Base-by-base conservation (phyloP, 2,329 filamentous ascomycete species). In the Falciphora oryzae region DNA sequence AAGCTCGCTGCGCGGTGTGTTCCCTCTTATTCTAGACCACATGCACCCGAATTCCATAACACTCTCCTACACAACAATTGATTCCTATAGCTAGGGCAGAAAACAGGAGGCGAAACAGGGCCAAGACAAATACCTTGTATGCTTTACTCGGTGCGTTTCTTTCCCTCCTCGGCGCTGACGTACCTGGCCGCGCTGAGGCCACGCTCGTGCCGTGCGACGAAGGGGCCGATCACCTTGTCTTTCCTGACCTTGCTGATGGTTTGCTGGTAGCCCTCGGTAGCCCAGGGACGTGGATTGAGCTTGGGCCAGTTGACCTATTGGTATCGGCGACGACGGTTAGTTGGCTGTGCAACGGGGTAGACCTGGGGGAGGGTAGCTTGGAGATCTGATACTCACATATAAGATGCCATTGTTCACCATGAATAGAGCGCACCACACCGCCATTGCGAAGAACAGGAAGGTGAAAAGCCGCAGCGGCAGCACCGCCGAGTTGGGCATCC, bases 221-320 rank as follows among this genome's bases (percentile, higher is more conserved):
- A 85, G 18, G 85, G 79, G 3, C 95, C 95, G 61, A 98, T 83
- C 25, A 99, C 75, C 66, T 88, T 85, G 73, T 96, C 92, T 73
- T 95, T 93, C 68, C 89, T 84, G 16, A 93, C 93, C 73, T 92
- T 91, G 69, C 84, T 83, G 69, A 97, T 86, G 63, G 94, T 91
- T 71, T 97, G 93, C 71, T 92, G 88, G 76, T 93, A 96, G 56
- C 92, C 92, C 72, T 99, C 95, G 8, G 87, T 85, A 3, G 92
- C 93, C 77, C 90, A 96, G 2, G 91, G 87, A 22, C 92, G 89
- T 14, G 93, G 93, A 75, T 96, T 96, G 61, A 99, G 85, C 74
- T 96, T 97, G 13, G 95, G 95, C 95, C 96, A 99, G 78, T 97
- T 98, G 70, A 97, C 93, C 93, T 97, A 3, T n/a, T n/a, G 44